A percentile compares a stretch with the other conserved stretches of the same genome.
Conservation (phyloP, 345 rosid genomes). For the Linum tenue region DNA sequence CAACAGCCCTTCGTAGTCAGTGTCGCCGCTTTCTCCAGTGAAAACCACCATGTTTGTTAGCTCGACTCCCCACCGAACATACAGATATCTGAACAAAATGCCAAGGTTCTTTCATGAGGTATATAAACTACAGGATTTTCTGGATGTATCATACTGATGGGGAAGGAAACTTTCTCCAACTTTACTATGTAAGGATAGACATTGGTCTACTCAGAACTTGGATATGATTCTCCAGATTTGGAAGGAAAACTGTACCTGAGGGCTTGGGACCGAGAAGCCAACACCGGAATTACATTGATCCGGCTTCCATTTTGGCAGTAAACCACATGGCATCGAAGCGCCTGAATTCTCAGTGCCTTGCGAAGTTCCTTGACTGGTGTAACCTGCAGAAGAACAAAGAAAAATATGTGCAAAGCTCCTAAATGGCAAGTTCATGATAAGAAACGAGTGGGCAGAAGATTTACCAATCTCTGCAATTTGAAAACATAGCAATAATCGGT, state of each 20-base stretch:
- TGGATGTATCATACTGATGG: neutral
- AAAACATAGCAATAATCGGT: constrained; percentile 82
- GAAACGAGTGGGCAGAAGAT: neutral
- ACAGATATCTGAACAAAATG: constrained; percentile 54
- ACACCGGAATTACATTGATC: constrained; percentile 71
- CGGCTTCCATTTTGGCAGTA: constrained; percentile 75
- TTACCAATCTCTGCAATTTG: constrained; percentile 49
- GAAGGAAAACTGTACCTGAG: constrained; percentile 43
- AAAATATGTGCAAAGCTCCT: neutral
- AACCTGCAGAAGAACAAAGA: constrained; percentile 36
- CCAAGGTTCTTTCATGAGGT: neutral
- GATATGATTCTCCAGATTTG: no score
- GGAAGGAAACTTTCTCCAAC: neutral
- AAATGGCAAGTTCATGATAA: neutral
- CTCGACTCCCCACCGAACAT: constrained; percentile 87
- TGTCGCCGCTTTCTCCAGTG: constrained; percentile 87
- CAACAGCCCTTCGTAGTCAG: constrained; percentile 87
- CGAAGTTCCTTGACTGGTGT: constrained; percentile 78
- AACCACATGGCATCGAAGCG: constrained; percentile 73
- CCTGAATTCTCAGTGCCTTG: constrained; percentile 78
- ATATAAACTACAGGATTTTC: neutral
- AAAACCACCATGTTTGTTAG: constrained; percentile 75
- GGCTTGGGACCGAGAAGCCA: constrained; percentile 88
- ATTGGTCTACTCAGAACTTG: neutral
- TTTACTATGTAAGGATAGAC: neutral